Evolutionary conservation across 768 basidiomycete genomes (phyloP), one percentile per base, ranked within the genome.

Genomic region (Tephrocybe sp.): DNA sequence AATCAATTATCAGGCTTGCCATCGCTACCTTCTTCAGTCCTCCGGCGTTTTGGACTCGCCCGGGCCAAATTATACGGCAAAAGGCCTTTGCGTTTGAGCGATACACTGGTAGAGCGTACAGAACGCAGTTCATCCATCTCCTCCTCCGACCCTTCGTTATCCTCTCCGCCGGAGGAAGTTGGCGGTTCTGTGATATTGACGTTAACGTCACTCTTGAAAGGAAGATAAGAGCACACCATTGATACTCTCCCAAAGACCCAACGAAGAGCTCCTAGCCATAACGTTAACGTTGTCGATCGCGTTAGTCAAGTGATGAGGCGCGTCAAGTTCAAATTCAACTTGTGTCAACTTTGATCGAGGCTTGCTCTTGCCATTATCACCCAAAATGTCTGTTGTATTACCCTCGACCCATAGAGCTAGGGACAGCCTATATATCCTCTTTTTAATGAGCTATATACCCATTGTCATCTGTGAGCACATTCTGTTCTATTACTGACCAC

Each of bases 391-490:
- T 17, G 33, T 35, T 26, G 32, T 30, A 39, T 32, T 59, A 19
- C 58, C 55, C 16, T 31, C 52, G 9, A 56, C 54, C 17, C 31
- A 51, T 41, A 46, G 58, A 40, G 31, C 49, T 16, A 46, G 55
- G 41, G 60, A 60, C 41, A 56, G 30, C 33, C n/a, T 58, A 19
- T 58, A 58, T 51, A 48, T 51, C 4, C n/a, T 54, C 36, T 62
- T 60, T 34, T 51, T 60, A 2, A 23, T 57, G 34, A 60, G 59
- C 23, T 56, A 52, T 54, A 51, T 53, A 35, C 50, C 59, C 14
- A 45, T 56, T 8, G 47, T 60, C 11, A 41, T 57, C 4, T 61
- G 60, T 62, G 42, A 20, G 56, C 16, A 5, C 7, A 39, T 5
- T 5, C 11, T 22, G 3, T n/a, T 1, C 6, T 30, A 10, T 16